Conservation (phyloP, 192 early-diverging fungal genomes). For the Gaertneriomyces sp. region DNA sequence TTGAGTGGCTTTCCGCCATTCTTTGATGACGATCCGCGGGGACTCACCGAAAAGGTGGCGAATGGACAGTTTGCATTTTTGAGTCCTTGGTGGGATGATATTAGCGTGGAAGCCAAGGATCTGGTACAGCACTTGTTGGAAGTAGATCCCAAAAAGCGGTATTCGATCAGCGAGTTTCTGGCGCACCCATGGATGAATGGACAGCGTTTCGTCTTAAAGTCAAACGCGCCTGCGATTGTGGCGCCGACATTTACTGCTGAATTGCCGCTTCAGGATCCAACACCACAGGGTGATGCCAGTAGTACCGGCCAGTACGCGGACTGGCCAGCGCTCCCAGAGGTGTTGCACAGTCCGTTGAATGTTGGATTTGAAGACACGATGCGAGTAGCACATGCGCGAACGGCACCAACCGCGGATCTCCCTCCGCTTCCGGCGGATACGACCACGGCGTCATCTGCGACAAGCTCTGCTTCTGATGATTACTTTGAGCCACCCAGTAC, state of each 20-base stretch:
- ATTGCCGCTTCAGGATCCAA: background rate
- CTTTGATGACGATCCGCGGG: conserved; percentile 36
- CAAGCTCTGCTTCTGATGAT: no score
- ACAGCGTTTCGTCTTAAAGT: background rate
- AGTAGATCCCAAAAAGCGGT: conserved; percentile 41
- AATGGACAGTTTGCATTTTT: conserved; percentile 80
- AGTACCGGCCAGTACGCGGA: background rate
- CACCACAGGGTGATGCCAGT: background rate
- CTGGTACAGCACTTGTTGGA: conserved; percentile 40
- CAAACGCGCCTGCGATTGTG: background rate
- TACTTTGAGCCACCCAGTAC: background rate
- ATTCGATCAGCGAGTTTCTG: conserved; percentile 33
- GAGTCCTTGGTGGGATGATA: conserved; percentile 90
- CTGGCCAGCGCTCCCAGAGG: background rate
- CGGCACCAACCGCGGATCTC: background rate
- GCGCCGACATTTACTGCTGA: background rate
- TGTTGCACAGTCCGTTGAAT: background rate
- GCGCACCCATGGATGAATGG: conserved; percentile 30
- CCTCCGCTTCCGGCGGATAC: background rate
- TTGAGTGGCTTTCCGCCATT: conserved; percentile 51
- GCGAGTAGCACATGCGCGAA: background rate
- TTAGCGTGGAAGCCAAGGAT: conserved; percentile 59
- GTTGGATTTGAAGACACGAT: background rate
- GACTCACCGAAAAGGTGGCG: conserved; percentile 78
- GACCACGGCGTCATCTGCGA: no score